Evolutionary conservation across 202 grass and related monocot species (phyloP).

Genomic region (Hordeum pubiflorum): DNA sequence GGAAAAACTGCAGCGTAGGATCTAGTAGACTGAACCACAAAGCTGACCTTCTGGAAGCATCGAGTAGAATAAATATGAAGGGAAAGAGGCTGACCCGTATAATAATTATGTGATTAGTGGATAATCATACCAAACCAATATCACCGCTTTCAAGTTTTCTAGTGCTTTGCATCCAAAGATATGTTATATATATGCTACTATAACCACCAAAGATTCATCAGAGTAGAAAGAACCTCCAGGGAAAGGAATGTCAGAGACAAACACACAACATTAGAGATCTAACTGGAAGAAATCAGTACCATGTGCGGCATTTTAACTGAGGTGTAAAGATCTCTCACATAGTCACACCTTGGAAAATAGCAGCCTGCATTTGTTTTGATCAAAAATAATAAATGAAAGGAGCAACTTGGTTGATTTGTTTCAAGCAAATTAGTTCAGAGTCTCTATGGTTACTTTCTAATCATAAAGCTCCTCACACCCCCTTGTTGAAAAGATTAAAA

Average conservation of each 20-base stretch:
- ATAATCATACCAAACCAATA: no score
- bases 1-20: background rate
- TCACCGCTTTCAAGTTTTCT: background rate
- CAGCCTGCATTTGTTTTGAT: background rate
- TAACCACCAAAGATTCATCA: background rate
- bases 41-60: background rate
- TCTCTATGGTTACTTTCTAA: no score
- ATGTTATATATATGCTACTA: background rate
- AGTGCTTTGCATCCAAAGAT: background rate
- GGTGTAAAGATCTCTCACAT: background rate
- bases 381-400: background rate
- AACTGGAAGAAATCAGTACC: background rate
- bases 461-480: no score
- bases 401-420: background rate
- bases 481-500: no score
- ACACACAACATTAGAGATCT: background rate
- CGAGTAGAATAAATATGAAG: background rate
- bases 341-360: background rate
- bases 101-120: background rate
- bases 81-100: background rate
- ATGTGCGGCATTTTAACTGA: background rate
- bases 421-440: no score
- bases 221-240: background rate
- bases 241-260: background rate
- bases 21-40: constrained; percentile 1